Percentiles rank a stretch among this genome's conserved stretches.
These are phyloP conservation scores for Mortierella sp. DNA, from an alignment of 371 early-diverging fungal genomes.

Conservation along the genomic window DNA sequence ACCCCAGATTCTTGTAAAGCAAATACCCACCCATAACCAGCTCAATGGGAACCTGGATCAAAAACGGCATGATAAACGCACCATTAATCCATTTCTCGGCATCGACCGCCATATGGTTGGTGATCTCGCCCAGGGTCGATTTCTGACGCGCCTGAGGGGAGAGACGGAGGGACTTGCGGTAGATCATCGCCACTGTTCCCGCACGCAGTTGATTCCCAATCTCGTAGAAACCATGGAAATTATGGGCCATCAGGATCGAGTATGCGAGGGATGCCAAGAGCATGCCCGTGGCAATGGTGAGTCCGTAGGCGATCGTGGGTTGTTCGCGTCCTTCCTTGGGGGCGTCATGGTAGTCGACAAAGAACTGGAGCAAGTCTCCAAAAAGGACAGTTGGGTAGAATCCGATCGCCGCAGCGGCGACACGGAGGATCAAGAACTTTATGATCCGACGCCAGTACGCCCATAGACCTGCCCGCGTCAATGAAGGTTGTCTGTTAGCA, in stretches of 20 bases:
- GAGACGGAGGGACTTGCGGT: slow-evolving; percentile 67
- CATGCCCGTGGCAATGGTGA: slow-evolving; percentile 19
- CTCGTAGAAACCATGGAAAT: background rate
- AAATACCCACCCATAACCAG: slow-evolving; percentile 79
- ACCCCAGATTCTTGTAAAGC: slow-evolving; percentile 87
- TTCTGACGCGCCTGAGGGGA: slow-evolving; percentile 68
- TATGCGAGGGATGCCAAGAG: background rate
- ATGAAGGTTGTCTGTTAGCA: slow-evolving; percentile 1
- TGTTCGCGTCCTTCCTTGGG: slow-evolving; percentile 1
- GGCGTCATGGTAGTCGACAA: slow-evolving; percentile 16
- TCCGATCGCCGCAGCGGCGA: background rate
- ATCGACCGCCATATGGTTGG: slow-evolving; percentile 87
- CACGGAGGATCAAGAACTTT: background rate
- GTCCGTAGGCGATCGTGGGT: slow-evolving; percentile 1
- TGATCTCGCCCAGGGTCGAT: slow-evolving; percentile 79
- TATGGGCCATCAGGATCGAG: background rate
- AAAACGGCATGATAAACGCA: slow-evolving; percentile 33
- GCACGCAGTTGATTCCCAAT: slow-evolving; percentile 14
- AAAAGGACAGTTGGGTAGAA: slow-evolving; percentile 12
- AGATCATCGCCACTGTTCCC: slow-evolving; percentile 60
- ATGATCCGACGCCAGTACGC: background rate
- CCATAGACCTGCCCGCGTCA: background rate
- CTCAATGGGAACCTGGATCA: slow-evolving; percentile 90
- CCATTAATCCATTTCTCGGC: slow-evolving; percentile 77
- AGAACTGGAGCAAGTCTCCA: slow-evolving; percentile 13